phyloP scores from a whole-genome alignment of 2,329 filamentous ascomycete species.

The Cryphonectria japonica region DNA sequence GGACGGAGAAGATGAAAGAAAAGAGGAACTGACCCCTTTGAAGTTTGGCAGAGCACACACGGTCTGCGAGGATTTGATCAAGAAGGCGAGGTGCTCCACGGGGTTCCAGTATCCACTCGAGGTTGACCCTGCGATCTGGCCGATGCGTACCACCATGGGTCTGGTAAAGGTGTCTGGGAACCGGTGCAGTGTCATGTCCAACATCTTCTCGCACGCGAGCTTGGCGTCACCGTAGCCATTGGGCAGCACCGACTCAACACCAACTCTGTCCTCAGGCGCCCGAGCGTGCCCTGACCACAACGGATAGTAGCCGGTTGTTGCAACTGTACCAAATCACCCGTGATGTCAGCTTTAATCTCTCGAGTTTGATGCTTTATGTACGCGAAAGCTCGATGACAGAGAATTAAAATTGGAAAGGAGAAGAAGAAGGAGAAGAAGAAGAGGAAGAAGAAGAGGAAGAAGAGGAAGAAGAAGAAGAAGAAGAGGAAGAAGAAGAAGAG shows the following conservation, averaged over 20 bases:
- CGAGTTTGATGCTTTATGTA: neutral
- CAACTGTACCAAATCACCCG: neutral
- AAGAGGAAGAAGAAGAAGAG: no score
- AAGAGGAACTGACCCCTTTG: constrained; percentile 34
- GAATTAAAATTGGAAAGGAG: no score
- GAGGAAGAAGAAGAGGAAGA: neutral
- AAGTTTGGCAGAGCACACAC: constrained; percentile 47
- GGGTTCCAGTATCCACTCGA: constrained; percentile 58
- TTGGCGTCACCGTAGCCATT: constrained; percentile 59
- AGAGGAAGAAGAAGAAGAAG: no score
- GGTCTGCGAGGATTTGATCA: constrained; percentile 54
- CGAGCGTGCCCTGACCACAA: constrained; percentile 30
- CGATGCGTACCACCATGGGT: constrained; percentile 48
- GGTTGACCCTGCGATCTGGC: constrained; percentile 56
- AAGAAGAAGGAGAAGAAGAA: neutral
- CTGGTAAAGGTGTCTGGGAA: constrained; percentile 45
- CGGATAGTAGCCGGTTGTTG: constrained; percentile 33
- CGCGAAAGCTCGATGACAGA: neutral
- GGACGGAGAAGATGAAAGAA: neutral
- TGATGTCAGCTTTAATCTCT: neutral
- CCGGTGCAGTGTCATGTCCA: constrained; percentile 50
- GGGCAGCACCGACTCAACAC: constrained; percentile 45
- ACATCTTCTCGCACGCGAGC: constrained; percentile 52
- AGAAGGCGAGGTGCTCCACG: constrained; percentile 52
- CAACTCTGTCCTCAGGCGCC: constrained; percentile 49